Evolutionary conservation across 495 filamentous ascomycete species (phyloP), one percentile per base, ranked within the genome.

Genomic region (Lasiosphaeriaceae sp.): DNA sequence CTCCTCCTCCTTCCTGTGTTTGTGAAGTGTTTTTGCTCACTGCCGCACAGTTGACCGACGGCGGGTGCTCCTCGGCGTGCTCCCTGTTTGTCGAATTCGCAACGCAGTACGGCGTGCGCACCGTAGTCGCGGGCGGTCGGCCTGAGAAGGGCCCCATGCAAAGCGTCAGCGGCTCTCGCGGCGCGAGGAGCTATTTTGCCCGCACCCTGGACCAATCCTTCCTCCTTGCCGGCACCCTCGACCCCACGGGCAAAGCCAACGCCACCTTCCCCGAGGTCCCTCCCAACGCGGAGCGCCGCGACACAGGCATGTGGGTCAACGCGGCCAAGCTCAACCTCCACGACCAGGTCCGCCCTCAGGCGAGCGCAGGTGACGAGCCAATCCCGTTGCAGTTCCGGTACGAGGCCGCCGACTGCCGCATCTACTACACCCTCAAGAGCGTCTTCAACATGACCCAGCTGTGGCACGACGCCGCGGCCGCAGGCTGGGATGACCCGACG

Each of bases 41-140:
- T 31, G 26, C 26, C 9, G 3, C 9, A 4, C 26, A 31, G 26
- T 9, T 31, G 4, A 31, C 26, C 26, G 26, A 31, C 26, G 26
- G 3, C 26, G 9, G 9, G 9, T 31, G 83, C 59, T 77, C 77
- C 16, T 83, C 78, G 2, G 79, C 83, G 7, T 86, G 83, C 63
- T 73, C 77, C 1, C 71, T 83, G 62, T 85, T 86, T 64, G 67
- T 69, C 41, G 79, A 83, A 56, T 73, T 86, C 52, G 79, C 85
- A 76, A 72, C 76, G 57, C 76, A 82, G 63, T 72, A 59, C n/a
- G 76, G 76, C 39, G 80, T 85, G 0, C 81, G 80, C 47, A 77
- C 78, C n/a, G 73, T 86, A 22, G 73, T 79, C 16, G 72, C 83
- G 29, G 84, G 84, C n/a, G 84, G 84, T 19, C 77, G 77, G 14